Base-by-base conservation (phyloP, 176 grass and related monocot genomes). In the Paspalum notatum region DNA sequence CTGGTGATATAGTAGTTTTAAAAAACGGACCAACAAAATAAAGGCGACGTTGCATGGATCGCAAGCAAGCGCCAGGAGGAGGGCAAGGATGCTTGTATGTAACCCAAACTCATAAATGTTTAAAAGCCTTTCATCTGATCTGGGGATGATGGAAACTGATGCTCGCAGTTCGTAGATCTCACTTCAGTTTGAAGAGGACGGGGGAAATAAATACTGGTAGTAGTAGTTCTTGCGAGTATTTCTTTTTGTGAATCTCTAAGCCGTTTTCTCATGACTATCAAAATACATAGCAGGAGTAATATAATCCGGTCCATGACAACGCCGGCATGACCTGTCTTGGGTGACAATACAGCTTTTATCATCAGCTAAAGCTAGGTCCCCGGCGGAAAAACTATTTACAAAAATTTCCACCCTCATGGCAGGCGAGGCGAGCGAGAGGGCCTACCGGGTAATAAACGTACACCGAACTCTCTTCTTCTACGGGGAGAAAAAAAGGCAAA, bases 341-440 rank as follows among this genome's bases (percentile, higher is more conserved):
- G 56, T 75, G 72, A 77, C 78, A 78, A 70, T 51, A 81, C 76
- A 81, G 38, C 38, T 64, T 49, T 67, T 38, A 59, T 61, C 44
- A 38, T 62, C 25, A 8, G 32, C 80, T 71, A 42, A 77, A 83
- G 41, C 80, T 22, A 57, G 12, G 37, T 69, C 78, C 18, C 78
- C 83, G 79, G 78, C 88, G 78, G 8, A 82, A 89, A 89, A 89
- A 90, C 71, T 90, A 90, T 90, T 85, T 90, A 90, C 87, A 90
- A 50, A 82, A 73, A 17, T 32, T 20, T 24, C 41, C 72, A 50
- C 71, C 64, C 56, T 76, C 46, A n/a, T 12, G 46, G 25, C 24
- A 18, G 14, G 20, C 69, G 32, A 32, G 32, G 3, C 32, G 32
- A 32, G 32, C 32, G 12, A 56, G 56, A 82, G 49, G 66, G 8